Conservation (phyloP, 805 yeast species). For the Sporopachydermia quercuum region DNA sequence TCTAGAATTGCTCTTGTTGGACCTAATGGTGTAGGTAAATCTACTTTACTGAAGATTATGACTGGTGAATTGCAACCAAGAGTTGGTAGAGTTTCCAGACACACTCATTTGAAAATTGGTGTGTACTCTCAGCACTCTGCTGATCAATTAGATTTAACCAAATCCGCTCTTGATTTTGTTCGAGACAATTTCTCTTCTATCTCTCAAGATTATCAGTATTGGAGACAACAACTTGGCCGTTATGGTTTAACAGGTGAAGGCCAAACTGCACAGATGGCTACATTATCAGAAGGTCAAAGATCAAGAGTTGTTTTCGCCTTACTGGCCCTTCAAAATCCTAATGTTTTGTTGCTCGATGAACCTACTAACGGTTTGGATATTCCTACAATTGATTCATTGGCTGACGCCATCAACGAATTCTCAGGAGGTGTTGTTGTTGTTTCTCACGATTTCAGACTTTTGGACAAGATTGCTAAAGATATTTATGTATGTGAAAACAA, state of each 20-base stretch:
- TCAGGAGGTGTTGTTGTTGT: slow-evolving; percentile 98
- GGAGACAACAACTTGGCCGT: slow-evolving; percentile 96
- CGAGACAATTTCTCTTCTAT: slow-evolving; percentile 82
- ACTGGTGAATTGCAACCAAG: slow-evolving; percentile 88
- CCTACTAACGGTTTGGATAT: slow-evolving; percentile 99
- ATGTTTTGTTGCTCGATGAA: slow-evolving; percentile 90
- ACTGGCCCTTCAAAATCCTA: slow-evolving; percentile 89
- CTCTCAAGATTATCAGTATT: slow-evolving; percentile 90
- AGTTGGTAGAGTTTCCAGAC: slow-evolving; percentile 90
- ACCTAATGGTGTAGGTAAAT: slow-evolving; percentile 98
- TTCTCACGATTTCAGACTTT: slow-evolving; percentile 95
- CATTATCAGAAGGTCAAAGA: slow-evolving; percentile 97
- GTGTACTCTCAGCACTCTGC: slow-evolving; percentile 98
- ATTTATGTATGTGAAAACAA: slow-evolving; percentile 91
- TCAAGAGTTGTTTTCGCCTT: slow-evolving; percentile 97
- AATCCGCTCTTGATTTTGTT: slow-evolving; percentile 90
- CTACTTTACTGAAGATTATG: slow-evolving; percentile 90
- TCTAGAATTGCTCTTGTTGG: slow-evolving; percentile 96
- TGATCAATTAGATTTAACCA: slow-evolving; percentile 92
- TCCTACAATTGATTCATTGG: slow-evolving; percentile 94
- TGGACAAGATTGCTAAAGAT: slow-evolving; percentile 95
- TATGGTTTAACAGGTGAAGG: slow-evolving; percentile 98
- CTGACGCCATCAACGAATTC: slow-evolving; percentile 87
- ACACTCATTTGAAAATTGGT: slow-evolving; percentile 94
- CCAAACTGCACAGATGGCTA: slow-evolving; percentile 97